These are phyloP conservation scores for Lippia alba DNA, from an alignment of 305 asterid species.

Conservation along the genomic window DNA sequence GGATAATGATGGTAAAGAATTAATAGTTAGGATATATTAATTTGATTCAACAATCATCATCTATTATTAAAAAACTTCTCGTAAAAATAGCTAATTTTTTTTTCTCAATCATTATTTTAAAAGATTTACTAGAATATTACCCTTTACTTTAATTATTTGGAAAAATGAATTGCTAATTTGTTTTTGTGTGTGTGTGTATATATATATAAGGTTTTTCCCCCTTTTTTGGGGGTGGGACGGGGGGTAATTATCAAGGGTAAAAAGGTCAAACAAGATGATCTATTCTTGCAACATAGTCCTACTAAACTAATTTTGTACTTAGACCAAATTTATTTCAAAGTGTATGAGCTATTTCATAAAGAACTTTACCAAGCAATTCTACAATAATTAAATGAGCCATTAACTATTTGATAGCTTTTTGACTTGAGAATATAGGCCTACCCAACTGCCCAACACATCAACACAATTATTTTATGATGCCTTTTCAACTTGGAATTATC, in stretches of 20 bases:
- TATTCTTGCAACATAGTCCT: neutral
- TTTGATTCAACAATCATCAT: no score
- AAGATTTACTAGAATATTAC: no score
- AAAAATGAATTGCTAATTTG: no score
- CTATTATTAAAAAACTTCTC: no score
- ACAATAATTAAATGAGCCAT: neutral
- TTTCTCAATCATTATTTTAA: no score
- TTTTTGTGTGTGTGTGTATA: neutral
- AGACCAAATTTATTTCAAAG: neutral
- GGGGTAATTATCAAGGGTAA: neutral
- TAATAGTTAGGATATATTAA: no score
- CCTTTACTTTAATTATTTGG: no score
- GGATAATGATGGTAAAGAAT: neutral
- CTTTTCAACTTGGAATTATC: neutral
- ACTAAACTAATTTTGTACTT: neutral
- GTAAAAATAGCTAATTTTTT: no score
- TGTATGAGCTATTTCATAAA: neutral
- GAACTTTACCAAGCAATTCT: no score
- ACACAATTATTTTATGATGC: neutral
- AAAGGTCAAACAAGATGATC: neutral
- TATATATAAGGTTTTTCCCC: neutral
- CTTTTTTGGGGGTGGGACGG: no score
- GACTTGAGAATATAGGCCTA: neutral
- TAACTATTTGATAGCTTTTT: neutral
- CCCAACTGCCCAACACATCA: neutral